phyloP scores from a whole-genome alignment of 1,139 yeast species.

The Lodderomyces metapsilosis region DNA sequence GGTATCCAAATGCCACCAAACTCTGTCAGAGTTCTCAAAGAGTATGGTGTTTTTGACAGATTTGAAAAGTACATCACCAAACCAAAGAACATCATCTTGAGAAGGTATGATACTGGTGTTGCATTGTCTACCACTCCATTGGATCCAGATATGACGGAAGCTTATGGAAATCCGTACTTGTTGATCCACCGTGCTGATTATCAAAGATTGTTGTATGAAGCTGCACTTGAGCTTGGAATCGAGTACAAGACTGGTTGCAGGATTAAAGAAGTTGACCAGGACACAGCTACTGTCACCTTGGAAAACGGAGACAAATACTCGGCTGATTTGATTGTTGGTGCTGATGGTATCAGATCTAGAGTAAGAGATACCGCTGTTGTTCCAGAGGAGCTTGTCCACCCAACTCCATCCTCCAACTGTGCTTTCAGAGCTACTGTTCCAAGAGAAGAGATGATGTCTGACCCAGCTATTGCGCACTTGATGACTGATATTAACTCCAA shows the following conservation, averaged over 20 bases:
- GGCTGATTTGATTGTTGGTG: constrained; percentile 1
- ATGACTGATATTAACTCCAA: constrained; percentile 1
- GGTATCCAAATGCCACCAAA: constrained; percentile 2
- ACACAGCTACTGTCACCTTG: background rate
- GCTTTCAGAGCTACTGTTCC: constrained; percentile 1
- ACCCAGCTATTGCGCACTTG: constrained; percentile 1
- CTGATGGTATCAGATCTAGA: constrained; percentile 1
- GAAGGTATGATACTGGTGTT: constrained; percentile 1
- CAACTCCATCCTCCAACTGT: constrained; percentile 2
- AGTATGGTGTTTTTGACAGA: background rate
- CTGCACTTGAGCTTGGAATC: background rate
- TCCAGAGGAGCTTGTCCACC: constrained; percentile 1
- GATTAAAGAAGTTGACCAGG: background rate
- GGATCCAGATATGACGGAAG: constrained; percentile 1
- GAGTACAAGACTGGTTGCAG: constrained; percentile 2
- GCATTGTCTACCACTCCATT: background rate
- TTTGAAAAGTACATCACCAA: background rate
- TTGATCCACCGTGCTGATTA: constrained; percentile 1
- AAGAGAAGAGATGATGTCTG: background rate
- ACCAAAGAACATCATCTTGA: constrained; percentile 1
- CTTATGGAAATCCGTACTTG: constrained; percentile 2
- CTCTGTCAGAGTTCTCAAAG: constrained; percentile 1
- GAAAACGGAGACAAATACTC: background rate
- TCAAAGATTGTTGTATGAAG: background rate
- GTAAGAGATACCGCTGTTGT: constrained; percentile 1